Evolutionary conservation across 2,329 filamentous ascomycete genomes (phyloP).

Genomic region (Calonectria ilicicola): DNA sequence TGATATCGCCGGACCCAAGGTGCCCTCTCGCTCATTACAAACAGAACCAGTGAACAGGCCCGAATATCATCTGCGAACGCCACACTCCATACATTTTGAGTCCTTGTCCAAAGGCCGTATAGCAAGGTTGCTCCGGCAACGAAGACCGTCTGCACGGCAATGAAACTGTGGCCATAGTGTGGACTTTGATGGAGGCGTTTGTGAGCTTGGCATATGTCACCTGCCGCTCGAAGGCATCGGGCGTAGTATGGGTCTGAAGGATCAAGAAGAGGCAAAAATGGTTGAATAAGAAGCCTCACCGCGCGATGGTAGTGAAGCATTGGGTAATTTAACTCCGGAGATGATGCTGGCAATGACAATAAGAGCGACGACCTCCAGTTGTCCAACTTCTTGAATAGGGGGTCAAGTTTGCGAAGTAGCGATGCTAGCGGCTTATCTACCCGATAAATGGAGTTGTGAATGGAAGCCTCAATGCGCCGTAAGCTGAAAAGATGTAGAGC

Average conservation of each 20-base stretch:
- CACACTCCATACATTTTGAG: not conserved
- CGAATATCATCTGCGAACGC: not conserved
- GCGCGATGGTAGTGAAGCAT: not conserved
- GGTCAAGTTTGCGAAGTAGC: not conserved
- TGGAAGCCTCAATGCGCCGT: not conserved
- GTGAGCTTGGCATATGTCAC: slow-evolving; percentile 3
- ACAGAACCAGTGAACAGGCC: not conserved
- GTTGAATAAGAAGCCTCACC: not conserved
- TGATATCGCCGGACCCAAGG: not conserved
- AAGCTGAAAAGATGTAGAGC: not conserved
- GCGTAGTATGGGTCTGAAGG: not conserved
- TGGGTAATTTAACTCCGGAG: not conserved
- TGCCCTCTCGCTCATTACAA: not conserved
- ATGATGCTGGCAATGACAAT: not conserved
- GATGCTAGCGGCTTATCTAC: not conserved
- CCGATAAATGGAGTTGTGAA: not conserved
- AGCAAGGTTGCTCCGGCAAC: not conserved
- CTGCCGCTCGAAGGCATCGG: not conserved
- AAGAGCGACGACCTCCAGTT: not conserved
- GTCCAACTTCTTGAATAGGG: not conserved
- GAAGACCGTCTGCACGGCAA: not conserved
- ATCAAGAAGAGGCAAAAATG: not conserved
- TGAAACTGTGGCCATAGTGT: slow-evolving; percentile 2
- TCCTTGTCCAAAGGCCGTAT: not conserved
- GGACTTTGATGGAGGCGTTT: not conserved